Percentiles rank a stretch among this genome's conserved stretches.
phyloP scores from a whole-genome alignment of 257 asterid genomes.

The Nicotiana tabacum region DNA sequence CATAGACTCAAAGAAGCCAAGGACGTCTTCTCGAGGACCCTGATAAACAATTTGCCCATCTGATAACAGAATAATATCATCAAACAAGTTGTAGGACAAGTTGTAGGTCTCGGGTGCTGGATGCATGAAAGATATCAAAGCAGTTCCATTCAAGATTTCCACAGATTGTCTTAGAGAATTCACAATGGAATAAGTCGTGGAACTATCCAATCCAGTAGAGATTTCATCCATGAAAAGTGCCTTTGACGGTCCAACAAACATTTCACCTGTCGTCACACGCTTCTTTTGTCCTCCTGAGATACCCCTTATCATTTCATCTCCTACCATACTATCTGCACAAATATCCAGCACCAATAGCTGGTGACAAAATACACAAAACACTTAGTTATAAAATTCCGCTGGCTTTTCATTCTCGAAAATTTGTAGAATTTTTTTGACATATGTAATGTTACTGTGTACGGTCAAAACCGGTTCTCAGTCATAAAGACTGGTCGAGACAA shows the following conservation, averaged over 20 bases:
- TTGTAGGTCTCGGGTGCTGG: slow-evolving; percentile 54
- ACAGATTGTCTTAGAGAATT: slow-evolving; percentile 47
- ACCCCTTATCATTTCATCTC: slow-evolving; percentile 38
- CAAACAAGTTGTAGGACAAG: slow-evolving; percentile 36
- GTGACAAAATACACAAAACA: not conserved
- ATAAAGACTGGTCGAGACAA: no score
- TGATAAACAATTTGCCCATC: slow-evolving; percentile 55
- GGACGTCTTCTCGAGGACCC: slow-evolving; percentile 50
- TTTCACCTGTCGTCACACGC: slow-evolving; percentile 44
- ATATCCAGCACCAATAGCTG: slow-evolving; percentile 33
- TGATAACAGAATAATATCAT: slow-evolving; percentile 52
- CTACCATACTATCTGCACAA: slow-evolving; percentile 40
- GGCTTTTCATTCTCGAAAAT: not conserved
- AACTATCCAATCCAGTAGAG: slow-evolving; percentile 64
- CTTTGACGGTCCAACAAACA: slow-evolving; percentile 64
- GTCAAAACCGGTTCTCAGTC: no score
- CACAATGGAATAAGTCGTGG: slow-evolving; percentile 53
- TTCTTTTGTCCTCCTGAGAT: slow-evolving; percentile 40
- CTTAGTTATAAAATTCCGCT: not conserved
- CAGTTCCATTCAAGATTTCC: slow-evolving; percentile 64
- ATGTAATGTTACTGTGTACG: not conserved
- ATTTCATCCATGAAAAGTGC: slow-evolving; percentile 76
- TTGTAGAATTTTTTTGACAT: not conserved
- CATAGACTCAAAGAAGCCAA: slow-evolving; percentile 50
- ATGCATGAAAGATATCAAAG: slow-evolving; percentile 62